Conservation (phyloP, 2,329 filamentous ascomycete genomes). For the Drechmeria coniospora region DNA sequence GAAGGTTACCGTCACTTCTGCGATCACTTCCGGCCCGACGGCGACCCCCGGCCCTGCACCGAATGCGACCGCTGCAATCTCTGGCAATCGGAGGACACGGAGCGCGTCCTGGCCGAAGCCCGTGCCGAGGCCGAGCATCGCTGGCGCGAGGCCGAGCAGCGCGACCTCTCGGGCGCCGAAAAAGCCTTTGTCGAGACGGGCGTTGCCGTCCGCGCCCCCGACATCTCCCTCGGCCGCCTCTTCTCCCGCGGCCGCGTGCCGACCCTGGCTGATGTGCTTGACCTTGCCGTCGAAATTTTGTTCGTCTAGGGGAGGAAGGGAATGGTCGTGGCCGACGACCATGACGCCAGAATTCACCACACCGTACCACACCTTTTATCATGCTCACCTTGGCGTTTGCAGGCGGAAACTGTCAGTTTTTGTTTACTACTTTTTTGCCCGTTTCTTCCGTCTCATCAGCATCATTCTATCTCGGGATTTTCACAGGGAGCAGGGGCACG, state of each 20-base stretch:
- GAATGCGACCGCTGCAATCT: constrained; percentile 74
- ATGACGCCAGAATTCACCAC: too few relatives aligned
- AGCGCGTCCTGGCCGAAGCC: constrained; percentile 50
- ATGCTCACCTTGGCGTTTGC: too few relatives aligned
- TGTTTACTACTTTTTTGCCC: too few relatives aligned
- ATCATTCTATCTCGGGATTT: too few relatives aligned
- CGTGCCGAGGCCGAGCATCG: constrained; percentile 55
- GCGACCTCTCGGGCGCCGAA: constrained; percentile 38
- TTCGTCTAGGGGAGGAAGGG: constrained; percentile 16
- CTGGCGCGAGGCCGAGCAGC: constrained; percentile 52
- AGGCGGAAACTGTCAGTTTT: too few relatives aligned
- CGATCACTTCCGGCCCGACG: constrained; percentile 78
- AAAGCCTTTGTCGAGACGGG: constrained; percentile 42
- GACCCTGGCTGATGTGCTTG: constrained; percentile 26
- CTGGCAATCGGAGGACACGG: constrained; percentile 60
- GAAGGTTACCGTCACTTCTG: constrained; percentile 92
- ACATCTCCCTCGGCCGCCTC: constrained; percentile 16
- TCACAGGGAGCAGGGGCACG: not conserved
- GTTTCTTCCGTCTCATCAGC: not conserved
- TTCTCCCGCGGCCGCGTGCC: constrained; percentile 20
- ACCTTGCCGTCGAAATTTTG: constrained; percentile 27
- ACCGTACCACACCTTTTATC: too few relatives aligned
- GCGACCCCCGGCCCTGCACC: constrained; percentile 53
- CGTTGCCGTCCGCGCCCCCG: constrained; percentile 16
- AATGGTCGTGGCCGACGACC: too few relatives aligned